Conservation (phyloP, 805 yeast species). For the Metschnikowia kofuensis region DNA sequence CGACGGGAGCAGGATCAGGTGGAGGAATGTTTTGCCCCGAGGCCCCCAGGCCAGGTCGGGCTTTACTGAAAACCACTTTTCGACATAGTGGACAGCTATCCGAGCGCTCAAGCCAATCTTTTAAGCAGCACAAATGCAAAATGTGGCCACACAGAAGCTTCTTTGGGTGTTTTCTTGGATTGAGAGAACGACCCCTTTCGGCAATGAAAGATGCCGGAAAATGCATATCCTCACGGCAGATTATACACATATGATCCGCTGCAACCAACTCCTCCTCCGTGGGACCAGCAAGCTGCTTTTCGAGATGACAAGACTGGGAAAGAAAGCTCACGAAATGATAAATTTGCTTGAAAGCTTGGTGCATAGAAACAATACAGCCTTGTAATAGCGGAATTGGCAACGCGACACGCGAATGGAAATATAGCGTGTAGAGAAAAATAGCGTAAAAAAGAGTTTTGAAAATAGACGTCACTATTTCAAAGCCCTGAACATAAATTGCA, state of each 20-base stretch:
- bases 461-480: conserved; percentile 52
- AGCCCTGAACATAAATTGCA: conserved; percentile 52
- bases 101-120: conserved; percentile 90
- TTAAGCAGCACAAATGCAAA: conserved; percentile 83
- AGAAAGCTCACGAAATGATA: conserved; percentile 48
- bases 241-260: conserved; percentile 69
- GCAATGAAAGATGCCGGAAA: conserved; percentile 37
- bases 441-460: conserved; percentile 29
- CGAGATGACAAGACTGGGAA: conserved; percentile 60
- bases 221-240: conserved; percentile 88
- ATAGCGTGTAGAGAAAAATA: conserved; percentile 33
- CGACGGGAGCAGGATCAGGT: not conserved
- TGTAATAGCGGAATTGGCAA: conserved; percentile 41
- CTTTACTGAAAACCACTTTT: conserved; percentile 48
- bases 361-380: conserved; percentile 43
- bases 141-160: conserved; percentile 82
- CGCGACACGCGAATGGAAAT: conserved; percentile 28
- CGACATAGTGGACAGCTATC: conserved; percentile 94
- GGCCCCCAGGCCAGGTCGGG: not conserved
- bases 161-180: conserved; percentile 58
- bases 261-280: conserved; percentile 52
- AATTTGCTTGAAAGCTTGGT: conserved; percentile 28
- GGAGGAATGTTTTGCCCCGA: not conserved
- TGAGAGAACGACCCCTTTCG: conserved; percentile 19
- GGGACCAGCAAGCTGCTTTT: conserved; percentile 61